Percentiles rank a stretch among this genome's conserved stretches.
These are phyloP conservation scores for Tulasnella sp. DNA, from an alignment of 768 basidiomycete species.

Conservation along the genomic window DNA sequence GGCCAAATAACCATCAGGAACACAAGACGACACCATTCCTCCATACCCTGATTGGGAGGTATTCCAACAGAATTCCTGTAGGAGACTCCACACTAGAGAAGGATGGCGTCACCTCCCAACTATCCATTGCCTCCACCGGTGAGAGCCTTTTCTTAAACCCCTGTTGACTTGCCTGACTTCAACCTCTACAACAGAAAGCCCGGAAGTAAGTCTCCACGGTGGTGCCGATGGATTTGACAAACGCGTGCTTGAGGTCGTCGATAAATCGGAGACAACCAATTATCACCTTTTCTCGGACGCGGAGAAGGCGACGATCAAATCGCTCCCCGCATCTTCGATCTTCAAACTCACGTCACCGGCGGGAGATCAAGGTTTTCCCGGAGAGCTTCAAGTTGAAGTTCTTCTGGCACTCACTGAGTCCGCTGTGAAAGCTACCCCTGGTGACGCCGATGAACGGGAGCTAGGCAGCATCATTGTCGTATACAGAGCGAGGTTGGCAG, in stretches of 20 bases:
- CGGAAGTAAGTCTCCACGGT: conserved; percentile 56
- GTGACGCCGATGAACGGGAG: conserved; percentile 28
- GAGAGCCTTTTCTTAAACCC: conserved; percentile 1
- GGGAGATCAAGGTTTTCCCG: conserved; percentile 63
- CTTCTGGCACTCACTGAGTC: conserved; percentile 40
- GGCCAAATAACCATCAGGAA: conserved; percentile 50
- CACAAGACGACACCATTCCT: conserved; percentile 49
- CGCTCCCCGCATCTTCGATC: conserved; percentile 33
- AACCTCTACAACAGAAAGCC: conserved; percentile 16
- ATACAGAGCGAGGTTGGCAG: conserved; percentile 52
- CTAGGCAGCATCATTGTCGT: conserved; percentile 57
- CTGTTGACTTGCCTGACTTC: background rate
- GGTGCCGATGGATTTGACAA: conserved; percentile 57
- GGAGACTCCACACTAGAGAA: conserved; percentile 42
- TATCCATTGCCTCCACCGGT: conserved; percentile 36
- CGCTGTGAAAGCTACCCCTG: conserved; percentile 17
- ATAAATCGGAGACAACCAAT: conserved; percentile 18
- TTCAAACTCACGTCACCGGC: conserved; percentile 49
- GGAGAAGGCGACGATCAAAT: conserved; percentile 38
- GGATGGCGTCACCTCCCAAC: conserved; percentile 38
- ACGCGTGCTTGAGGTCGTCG: conserved; percentile 40
- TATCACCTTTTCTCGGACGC: conserved; percentile 41
- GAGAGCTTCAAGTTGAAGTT: conserved; percentile 48
- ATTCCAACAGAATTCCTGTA: conserved; percentile 61
- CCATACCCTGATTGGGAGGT: conserved; percentile 58